Evolutionary conservation across 2,329 filamentous ascomycete genomes (phyloP), one percentile per base, ranked within the genome.

Genomic region (Leptosphaerulina australis): DNA sequence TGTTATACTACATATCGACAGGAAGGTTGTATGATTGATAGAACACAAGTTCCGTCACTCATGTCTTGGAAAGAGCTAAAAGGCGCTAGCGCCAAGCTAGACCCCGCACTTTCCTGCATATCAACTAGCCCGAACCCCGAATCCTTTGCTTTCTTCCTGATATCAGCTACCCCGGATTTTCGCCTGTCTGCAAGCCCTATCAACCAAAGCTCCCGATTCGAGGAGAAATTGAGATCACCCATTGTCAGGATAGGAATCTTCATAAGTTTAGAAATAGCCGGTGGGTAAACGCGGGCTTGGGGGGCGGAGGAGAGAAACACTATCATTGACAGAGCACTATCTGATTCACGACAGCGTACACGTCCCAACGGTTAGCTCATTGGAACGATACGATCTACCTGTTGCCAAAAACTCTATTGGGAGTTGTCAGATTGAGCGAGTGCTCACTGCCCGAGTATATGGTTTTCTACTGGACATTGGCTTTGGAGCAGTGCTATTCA

Each of bases 101-200:
- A 37, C 34, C 34, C 34, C 34, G 34, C 34, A 37, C 21, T 25
- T 37, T 37, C n/a, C 34, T 35, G 31, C 34, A 37, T 25, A 12
- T 25, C 21, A 24, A 37, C 34, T 37, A 25, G 34, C 21, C 34
- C 34, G 34, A 37, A 37, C 15, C 21, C 21, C 34, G 34, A 37
- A 37, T 37, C n/a, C 34, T 24, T 37, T 21, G 15, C 34, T 21
- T 24, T 15, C n/a, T 25, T 11, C 21, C 24, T n/a, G n/a, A 37
- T 21, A 24, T 12, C 20, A 37, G 11, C 34, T 37, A 25, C 21
- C 7, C 34, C 34, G 34, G 34, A 25, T 37, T 17, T 10, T 21
- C 34, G 21, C 12, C 15, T 8, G 1, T n/a, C 20, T 37, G 34
- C 34, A 37, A 24, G 20, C 20, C 20, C 11, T 1, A 7, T 15